Evolutionary conservation across 2,329 filamentous ascomycete species (phyloP).

Genomic region (Colletotrichum sp.): DNA sequence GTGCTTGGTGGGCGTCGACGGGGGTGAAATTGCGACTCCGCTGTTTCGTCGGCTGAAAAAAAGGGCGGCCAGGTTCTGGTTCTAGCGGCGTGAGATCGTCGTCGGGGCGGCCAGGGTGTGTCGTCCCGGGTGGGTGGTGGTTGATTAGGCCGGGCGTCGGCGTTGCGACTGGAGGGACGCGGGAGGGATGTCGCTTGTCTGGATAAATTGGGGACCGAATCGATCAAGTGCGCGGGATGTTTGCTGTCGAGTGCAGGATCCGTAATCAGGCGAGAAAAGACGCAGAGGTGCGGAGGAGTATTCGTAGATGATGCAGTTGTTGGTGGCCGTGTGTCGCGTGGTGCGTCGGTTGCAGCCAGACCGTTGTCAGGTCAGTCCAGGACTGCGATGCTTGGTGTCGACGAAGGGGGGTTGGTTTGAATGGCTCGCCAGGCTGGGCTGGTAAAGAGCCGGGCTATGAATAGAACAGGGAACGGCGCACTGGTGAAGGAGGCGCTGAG

Average conservation of each 20-base stretch:
- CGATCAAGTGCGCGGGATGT: neutral
- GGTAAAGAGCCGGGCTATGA: constrained; percentile 11
- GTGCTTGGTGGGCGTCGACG: neutral
- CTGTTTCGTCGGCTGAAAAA: constrained; percentile 18
- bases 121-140: neutral
- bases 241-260: neutral
- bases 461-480: constrained; percentile 16
- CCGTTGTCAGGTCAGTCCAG: constrained; percentile 1
- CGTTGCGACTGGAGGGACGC: neutral
- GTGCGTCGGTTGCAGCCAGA: neutral
- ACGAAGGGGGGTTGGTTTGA: constrained; percentile 7
- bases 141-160: neutral
- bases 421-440: constrained; percentile 12
- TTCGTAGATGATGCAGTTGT: neutral
- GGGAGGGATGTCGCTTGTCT: neutral
- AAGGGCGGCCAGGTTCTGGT: constrained; percentile 1
- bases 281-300: neutral
- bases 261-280: neutral
- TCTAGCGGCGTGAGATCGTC: constrained; percentile 16
- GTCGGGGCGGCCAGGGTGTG: constrained; percentile 11
- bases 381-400: constrained; percentile 3
- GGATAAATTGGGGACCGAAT: neutral
- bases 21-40: constrained; percentile 21
- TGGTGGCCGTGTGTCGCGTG: neutral
- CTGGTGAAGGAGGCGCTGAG: constrained; percentile 2